phyloP scores from a whole-genome alignment of 805 yeast species.

The Candida germanica region DNA sequence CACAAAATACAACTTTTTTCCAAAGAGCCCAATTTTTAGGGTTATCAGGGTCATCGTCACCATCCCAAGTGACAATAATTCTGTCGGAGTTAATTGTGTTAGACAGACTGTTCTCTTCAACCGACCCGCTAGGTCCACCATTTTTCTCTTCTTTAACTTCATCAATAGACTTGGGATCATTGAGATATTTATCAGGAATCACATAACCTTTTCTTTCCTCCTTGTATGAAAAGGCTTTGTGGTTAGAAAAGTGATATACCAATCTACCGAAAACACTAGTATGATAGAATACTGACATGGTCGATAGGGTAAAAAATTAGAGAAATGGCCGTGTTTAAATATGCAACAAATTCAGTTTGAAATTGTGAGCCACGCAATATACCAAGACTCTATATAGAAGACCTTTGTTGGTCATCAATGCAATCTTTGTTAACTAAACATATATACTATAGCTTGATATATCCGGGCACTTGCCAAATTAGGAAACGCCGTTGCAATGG shows the following conservation, averaged over 20 bases:
- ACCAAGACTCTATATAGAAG: too few species aligned
- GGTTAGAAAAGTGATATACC: conserved; percentile 2
- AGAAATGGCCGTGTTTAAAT: too few species aligned
- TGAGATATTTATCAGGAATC: conserved; percentile 1
- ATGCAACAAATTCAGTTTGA: too few species aligned
- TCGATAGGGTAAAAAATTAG: too few species aligned
- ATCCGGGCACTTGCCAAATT: too few species aligned
- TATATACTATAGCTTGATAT: too few species aligned
- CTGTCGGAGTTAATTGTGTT: conserved; percentile 1
- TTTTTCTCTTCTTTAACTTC: conserved; percentile 4
- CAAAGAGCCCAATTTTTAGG: conserved; percentile 54
- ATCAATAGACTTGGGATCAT: not conserved
- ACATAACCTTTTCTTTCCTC: conserved; percentile 2
- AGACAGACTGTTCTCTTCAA: too few species aligned
- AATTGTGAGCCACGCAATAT: too few species aligned
- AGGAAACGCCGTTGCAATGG: too few species aligned
- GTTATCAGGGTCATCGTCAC: conserved; percentile 46
- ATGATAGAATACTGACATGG: not conserved
- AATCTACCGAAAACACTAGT: conserved; percentile 3
- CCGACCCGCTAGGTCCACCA: not conserved
- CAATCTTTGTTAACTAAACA: too few species aligned
- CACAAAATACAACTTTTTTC: conserved; percentile 37
- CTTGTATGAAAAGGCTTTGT: conserved; percentile 3
- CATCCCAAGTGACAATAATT: conserved; percentile 6
- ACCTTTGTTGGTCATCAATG: too few species aligned